These are phyloP conservation scores for Alloascoidea hylecoeti DNA, from an alignment of 805 yeast genomes.

Conservation along the genomic window DNA sequence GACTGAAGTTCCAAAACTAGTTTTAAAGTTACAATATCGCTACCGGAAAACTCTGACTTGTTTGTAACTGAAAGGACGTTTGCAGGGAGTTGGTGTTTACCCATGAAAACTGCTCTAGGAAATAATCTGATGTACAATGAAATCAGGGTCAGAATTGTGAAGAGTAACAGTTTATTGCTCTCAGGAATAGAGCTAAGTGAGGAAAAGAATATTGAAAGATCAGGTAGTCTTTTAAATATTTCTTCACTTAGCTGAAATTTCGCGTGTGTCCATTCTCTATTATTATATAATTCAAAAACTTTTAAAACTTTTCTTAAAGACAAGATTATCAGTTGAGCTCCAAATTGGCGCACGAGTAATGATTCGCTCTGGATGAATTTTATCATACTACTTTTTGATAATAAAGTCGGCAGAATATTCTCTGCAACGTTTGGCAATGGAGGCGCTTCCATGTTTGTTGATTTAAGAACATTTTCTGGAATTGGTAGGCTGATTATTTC, in stretches of 20 bases:
- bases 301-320: conserved; percentile 37
- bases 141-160: conserved; percentile 4
- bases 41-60: conserved; percentile 23
- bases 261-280: conserved; percentile 26
- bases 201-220: conserved; percentile 10
- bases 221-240: conserved; percentile 19
- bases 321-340: conserved; percentile 42
- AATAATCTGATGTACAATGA: conserved; percentile 21
- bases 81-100: too few relatives aligned
- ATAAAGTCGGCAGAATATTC: conserved; percentile 46
- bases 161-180: conserved; percentile 2
- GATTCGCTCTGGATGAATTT: conserved; percentile 40
- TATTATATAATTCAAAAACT: conserved; percentile 21
- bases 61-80: conserved; percentile 16
- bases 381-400: conserved; percentile 41
- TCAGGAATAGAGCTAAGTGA: background rate
- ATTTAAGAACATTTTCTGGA: conserved; percentile 24
- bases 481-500: conserved; percentile 43
- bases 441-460: conserved; percentile 19
- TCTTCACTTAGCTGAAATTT: conserved; percentile 19
- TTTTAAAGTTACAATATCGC: conserved; percentile 45
- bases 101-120: conserved; percentile 19
- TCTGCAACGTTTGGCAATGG: conserved; percentile 29
- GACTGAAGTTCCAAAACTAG: conserved; percentile 49
- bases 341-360: conserved; percentile 44